Base-by-base conservation (phyloP, 1,284 basidiomycete genomes). In the Irpex sp. region DNA sequence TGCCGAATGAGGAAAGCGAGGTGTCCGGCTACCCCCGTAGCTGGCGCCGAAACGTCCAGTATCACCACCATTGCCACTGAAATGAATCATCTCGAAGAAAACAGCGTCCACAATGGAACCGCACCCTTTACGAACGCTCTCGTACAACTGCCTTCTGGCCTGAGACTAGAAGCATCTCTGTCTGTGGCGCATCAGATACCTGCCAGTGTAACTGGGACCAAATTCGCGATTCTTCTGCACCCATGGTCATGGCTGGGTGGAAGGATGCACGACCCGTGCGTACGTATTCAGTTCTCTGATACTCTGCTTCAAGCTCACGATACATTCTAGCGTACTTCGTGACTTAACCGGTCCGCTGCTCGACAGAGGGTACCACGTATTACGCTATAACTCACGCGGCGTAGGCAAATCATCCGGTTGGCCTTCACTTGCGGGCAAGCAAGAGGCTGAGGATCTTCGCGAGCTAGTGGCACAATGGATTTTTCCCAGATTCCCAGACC, bases 231-330 rank as follows among this genome's bases (percentile, higher is more conserved):
- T 8, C 86, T 86, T 65, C 76, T 90, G 13, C 90, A 93, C 69
- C 91, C 91, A 9, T 93, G 90, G 90, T 87, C 88, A 15, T 86
- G 89, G 81, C 78, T 93, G 0, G 90, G 91, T 4, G 91, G 91
- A 4, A 79, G 76, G 61, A 90, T 88, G 84, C 72, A 84, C 65
- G 90, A 93, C 69, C 82, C 87, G 91, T 92, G 71, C 70, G 89
- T 80, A 17, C 57, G 15, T 55, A 51, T 31, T 17, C 33, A 46
- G 3, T 9, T 11, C 53, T 31, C 7, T 39, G 60, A 19, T 21
- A 47, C 8, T 15, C 15, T 57, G 19, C 57, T 13, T 26, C 26
- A 26, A 26, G 31, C 9, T 50, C 8, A 17, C 26, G n/a, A 15
- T 19, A 46, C 37, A 5, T 21, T 51, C 7, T 62, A 79, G 77